Evolutionary conservation across 75 land plant genomes (phyloP), one percentile per base, ranked within the genome.

Genomic region (Larix kaempferi): DNA sequence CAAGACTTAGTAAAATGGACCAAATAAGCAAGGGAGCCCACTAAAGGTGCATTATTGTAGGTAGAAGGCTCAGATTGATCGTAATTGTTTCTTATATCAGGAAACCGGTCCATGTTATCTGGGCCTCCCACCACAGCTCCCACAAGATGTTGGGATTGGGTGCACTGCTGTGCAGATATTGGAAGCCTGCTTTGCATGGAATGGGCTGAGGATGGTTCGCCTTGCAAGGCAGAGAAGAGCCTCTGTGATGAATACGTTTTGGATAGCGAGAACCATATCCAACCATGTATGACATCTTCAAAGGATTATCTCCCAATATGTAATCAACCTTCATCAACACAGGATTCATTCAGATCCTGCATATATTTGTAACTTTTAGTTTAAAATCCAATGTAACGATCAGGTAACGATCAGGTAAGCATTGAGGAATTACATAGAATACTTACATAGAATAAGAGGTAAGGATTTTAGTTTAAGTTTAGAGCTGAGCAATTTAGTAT

Each of bases 41-140:
- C 92, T 2, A 95, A 76, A 1, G 95, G 93, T n/a, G 96, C 91
- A 63, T 91, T 95, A 67, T 89, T 91, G 77, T 95, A 93, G 0
- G 90, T 89, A 0, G 94, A 81, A 54, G 98, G 98, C 84, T 95
- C 98, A 6, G 73, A 37, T 8, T 69, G 69, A 5, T 25, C 88
- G 59, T 80, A 93, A 81, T 88, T 81, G 6, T 33, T 81, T 12
- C 96, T 77, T 27, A 81, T 88, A 79, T 95, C 98, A 19, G 74
- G 75, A 66, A 87, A 90, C 3, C 64, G 54, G 57, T 93, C 98
- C 23, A 82, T 80, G 11, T 84, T 79, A 6, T 85, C 91, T 0
- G 98, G 98, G 0, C 98, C 98, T 19, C 96, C 98, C 25, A 93
- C 86, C 27, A 95, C 82, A 0, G 96, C 98, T 2, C 96, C 96